These are phyloP conservation scores for Exobasidium rhododendri DNA, from an alignment of 1,284 basidiomycete genomes.

Conservation along the genomic window DNA sequence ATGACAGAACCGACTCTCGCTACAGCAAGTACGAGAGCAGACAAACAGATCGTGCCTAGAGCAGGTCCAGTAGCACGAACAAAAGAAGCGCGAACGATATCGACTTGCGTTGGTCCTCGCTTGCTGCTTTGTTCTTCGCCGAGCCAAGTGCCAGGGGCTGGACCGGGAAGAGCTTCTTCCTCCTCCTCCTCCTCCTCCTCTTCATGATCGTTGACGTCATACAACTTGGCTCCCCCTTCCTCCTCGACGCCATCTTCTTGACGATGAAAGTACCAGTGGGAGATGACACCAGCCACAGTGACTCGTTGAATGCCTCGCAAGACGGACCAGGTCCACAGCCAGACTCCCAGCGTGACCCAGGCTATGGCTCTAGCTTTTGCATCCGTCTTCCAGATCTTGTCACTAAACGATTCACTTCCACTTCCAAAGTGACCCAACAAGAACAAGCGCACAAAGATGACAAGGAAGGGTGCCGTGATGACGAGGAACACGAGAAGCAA, in stretches of 20 bases:
- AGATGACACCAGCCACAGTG: conserved; percentile 76
- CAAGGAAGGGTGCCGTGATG: conserved; percentile 74
- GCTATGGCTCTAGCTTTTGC: conserved; percentile 83
- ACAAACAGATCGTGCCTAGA: conserved; percentile 72
- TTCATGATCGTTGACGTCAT: conserved; percentile 17
- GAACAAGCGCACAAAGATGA: conserved; percentile 72
- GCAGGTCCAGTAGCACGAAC: conserved; percentile 75
- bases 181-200: conserved; percentile 24
- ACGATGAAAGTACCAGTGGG: conserved; percentile 81
- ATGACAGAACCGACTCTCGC: conserved; percentile 59
- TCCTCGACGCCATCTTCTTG: conserved; percentile 9
- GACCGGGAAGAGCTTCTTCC: conserved; percentile 16
- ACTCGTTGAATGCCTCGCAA: conserved; percentile 76
- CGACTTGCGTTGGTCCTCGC: conserved; percentile 41
- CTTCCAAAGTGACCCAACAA: conserved; percentile 52
- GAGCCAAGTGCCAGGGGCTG: conserved; percentile 16
- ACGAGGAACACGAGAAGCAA: conserved; percentile 72
- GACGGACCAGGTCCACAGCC: conserved; percentile 89
- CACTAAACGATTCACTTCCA: conserved; percentile 12
- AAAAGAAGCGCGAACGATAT: conserved; percentile 72
- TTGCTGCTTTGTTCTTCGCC: conserved; percentile 14
- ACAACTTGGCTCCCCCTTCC: conserved; percentile 10
- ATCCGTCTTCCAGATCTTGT: conserved; percentile 65
- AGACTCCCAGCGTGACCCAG: conserved; percentile 65
- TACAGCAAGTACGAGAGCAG: conserved; percentile 71